Evolutionary conservation across 2,329 filamentous ascomycete genomes (phyloP), one percentile per base, ranked within the genome.

Genomic region (Tympanopsis confertula): DNA sequence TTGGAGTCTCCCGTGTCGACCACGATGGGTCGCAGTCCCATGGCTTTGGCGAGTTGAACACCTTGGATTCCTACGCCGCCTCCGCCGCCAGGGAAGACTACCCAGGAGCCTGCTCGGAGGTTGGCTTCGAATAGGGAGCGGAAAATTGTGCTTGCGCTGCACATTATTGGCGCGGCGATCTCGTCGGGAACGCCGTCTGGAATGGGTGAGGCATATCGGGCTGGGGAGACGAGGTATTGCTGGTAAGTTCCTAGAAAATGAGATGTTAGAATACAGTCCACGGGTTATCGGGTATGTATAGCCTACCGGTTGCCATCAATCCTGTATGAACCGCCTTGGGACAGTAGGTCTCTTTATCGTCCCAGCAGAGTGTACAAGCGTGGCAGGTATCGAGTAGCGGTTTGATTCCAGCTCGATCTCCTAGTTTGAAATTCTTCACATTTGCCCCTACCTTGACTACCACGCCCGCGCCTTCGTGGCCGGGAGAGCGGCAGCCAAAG

Each of bases 121-220:
- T 57, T 59, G 1, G 66, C 68, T 29, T 71, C 66, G 12, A 66
- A 59, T 36, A 78, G 55, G 2, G 71, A 68, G 3, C 68, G 63
- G 50, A 77, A 73, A 42, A 76, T 70, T 1, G 74, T 78, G 5
- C 63, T 66, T 0, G 68, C 70, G 32, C 59, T 65, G 54, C 74
- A 78, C 69, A 78, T 75, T 41, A 78, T 66, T 1, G 73, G 74
- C 0, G 65, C 74, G 2, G 72, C 73, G 13, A 73, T 46, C 47
- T 68, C 58, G 19, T 66, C 59, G 44, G 69, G 63, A 19, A 63
- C 62, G 19, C 61, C 62, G 13, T 67, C 68, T 0, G 71, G 58
- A 1, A 68, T 61, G 26, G 71, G 59, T 3, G 67, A 63, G 3
- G 69, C 58, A 46, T 74, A 72, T 38, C 68, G 60, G 13, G 69